These are phyloP conservation scores for Termitomyces sp. DNA, from an alignment of 768 basidiomycete genomes.

Conservation along the genomic window DNA sequence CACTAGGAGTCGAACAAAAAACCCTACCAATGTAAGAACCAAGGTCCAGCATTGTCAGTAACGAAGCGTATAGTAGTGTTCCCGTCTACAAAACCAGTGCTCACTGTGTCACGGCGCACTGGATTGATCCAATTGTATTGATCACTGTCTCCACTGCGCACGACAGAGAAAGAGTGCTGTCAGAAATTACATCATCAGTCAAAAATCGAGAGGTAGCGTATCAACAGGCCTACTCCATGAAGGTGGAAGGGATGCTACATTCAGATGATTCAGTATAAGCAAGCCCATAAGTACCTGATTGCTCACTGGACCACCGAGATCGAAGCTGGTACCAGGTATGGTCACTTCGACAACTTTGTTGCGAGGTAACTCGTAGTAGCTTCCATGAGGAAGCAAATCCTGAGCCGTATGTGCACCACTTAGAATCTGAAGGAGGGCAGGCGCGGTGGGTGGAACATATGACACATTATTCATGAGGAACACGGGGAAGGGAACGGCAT, in stretches of 20 bases:
- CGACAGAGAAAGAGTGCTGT: slow-evolving; percentile 28
- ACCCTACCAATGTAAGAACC: slow-evolving; percentile 23
- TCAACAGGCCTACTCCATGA: slow-evolving; percentile 1
- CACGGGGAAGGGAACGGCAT: slow-evolving; percentile 11
- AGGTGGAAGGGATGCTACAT: slow-evolving; percentile 11
- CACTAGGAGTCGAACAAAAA: neutral
- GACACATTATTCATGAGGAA: slow-evolving; percentile 29
- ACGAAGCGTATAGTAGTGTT: slow-evolving; percentile 41
- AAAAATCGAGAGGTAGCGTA: neutral
- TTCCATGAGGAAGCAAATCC: slow-evolving; percentile 36
- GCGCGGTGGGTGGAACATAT: slow-evolving; percentile 35
- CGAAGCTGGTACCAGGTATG: slow-evolving; percentile 29
- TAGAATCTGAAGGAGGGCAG: slow-evolving; percentile 44
- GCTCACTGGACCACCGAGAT: slow-evolving; percentile 27
- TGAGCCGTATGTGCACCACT: slow-evolving; percentile 37
- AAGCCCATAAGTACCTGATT: neutral
- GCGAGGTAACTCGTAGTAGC: slow-evolving; percentile 38
- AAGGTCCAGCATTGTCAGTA: slow-evolving; percentile 11
- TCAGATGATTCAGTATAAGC: neutral
- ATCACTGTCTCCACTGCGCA: slow-evolving; percentile 27
- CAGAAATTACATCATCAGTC: slow-evolving; percentile 20
- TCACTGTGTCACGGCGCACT: slow-evolving; percentile 43
- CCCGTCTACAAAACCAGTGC: slow-evolving; percentile 27
- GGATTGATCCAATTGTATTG: slow-evolving; percentile 19
- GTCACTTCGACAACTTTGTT: slow-evolving; percentile 47